A percentile compares a stretch with the other conserved stretches of the same genome.
Conservation (phyloP, 805 yeast genomes). For the Torulaspora gathmanii region DNA sequence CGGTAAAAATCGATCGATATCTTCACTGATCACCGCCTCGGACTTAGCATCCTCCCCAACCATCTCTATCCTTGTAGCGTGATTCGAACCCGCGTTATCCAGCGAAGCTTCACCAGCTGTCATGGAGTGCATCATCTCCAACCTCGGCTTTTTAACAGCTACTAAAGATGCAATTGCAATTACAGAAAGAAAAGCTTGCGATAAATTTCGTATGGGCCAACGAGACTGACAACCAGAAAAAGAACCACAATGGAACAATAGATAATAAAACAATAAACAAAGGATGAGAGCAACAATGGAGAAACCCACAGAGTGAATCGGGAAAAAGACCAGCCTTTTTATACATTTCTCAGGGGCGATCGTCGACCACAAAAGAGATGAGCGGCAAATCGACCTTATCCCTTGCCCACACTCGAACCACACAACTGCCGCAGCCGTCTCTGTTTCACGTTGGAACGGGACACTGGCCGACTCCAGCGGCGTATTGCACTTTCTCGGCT, state of each 20-base stretch:
- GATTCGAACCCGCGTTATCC: not conserved
- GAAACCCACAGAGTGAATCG: not conserved
- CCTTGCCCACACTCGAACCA: not conserved
- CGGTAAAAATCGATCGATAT: constrained; percentile 21
- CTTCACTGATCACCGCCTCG: constrained; percentile 17
- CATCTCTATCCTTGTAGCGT: constrained; percentile 1
- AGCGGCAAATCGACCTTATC: constrained; percentile 2
- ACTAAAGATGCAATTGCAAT: not conserved
- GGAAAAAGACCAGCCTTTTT: constrained; percentile 1
- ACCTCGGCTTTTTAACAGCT: not conserved
- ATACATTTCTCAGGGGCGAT: not conserved
- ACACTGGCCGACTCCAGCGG: no score
- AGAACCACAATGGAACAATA: not conserved
- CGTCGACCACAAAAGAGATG: not conserved
- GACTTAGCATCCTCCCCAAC: constrained; percentile 4
- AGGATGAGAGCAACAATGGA: not conserved
- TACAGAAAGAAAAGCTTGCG: not conserved
- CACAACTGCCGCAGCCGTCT: not conserved
- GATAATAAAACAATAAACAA: constrained; percentile 1
- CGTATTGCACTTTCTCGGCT: no score
- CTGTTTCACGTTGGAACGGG: no score
- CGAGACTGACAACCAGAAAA: not conserved
- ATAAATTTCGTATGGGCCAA: not conserved
- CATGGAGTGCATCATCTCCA: constrained; percentile 6
- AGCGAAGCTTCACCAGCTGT: constrained; percentile 5